Conservation (phyloP, 2,329 filamentous ascomycete species). For the Leptographium wingfieldii region DNA sequence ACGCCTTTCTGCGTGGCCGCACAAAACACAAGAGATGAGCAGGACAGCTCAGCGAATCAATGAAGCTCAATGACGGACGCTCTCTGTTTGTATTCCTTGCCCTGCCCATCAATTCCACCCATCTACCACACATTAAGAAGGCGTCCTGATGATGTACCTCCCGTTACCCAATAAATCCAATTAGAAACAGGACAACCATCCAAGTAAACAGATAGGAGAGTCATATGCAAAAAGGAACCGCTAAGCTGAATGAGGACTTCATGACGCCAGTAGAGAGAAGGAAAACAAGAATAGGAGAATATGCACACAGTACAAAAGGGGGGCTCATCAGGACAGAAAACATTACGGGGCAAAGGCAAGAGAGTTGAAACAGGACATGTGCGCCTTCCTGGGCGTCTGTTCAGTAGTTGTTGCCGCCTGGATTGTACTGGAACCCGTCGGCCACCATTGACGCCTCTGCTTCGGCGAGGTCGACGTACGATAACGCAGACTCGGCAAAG, state of each 20-base stretch:
- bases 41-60: too few relatives aligned
- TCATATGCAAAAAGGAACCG: background rate
- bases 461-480: constrained; percentile 5
- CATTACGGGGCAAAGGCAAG: background rate
- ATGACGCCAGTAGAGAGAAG: background rate
- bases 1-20: constrained; percentile 43
- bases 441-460: constrained; percentile 24
- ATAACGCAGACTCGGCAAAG: background rate
- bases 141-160: too few relatives aligned
- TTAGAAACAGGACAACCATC: too few relatives aligned
- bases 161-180: too few relatives aligned
- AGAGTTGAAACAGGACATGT: background rate
- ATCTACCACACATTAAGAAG: too few relatives aligned
- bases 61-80: too few relatives aligned
- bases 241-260: background rate
- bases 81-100: too few relatives aligned
- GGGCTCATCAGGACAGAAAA: too few relatives aligned
- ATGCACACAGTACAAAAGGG: too few relatives aligned
- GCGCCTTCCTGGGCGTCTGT: background rate
- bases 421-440: constrained; percentile 29
- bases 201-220: too few relatives aligned
- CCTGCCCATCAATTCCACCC: too few relatives aligned
- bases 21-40: too few relatives aligned
- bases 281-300: background rate
- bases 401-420: constrained; percentile 6